phyloP scores from a whole-genome alignment of 2,329 filamentous ascomycete species.

The Fusarium staphyleae region DNA sequence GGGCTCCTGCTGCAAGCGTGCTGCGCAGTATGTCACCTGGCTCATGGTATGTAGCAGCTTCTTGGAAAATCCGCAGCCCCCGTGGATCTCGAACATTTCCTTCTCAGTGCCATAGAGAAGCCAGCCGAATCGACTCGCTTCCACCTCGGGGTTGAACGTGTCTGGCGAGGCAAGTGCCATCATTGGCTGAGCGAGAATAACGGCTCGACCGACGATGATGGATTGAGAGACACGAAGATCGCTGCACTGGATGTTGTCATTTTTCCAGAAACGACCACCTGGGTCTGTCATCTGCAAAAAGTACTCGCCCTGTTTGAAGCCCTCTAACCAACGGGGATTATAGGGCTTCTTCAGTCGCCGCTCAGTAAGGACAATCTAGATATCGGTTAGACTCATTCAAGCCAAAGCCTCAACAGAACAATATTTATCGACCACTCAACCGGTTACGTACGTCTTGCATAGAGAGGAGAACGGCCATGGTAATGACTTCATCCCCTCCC shows the following conservation, averaged over 20 bases:
- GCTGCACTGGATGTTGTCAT: slow-evolving; percentile 45
- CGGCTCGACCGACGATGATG: slow-evolving; percentile 49
- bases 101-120: slow-evolving; percentile 47
- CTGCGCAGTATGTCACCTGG: slow-evolving; percentile 49
- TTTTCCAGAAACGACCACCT: slow-evolving; percentile 48
- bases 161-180: slow-evolving; percentile 41
- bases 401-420: background rate
- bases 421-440: background rate
- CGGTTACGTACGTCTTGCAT: slow-evolving; percentile 49
- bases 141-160: slow-evolving; percentile 41
- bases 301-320: slow-evolving; percentile 47
- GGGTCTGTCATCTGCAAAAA: slow-evolving; percentile 48
- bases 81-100: slow-evolving; percentile 50
- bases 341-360: slow-evolving; percentile 45
- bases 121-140: slow-evolving; percentile 48
- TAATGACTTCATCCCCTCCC: slow-evolving; percentile 46
- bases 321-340: slow-evolving; percentile 49
- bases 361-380: slow-evolving; percentile 48
- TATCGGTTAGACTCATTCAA: slow-evolving; percentile 2
- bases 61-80: slow-evolving; percentile 52
- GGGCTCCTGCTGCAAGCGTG: slow-evolving; percentile 45
- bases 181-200: slow-evolving; percentile 52
- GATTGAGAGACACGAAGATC: slow-evolving; percentile 48
- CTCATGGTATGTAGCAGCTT: slow-evolving; percentile 49
- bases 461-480: slow-evolving; percentile 48